Base-by-base conservation (phyloP, 2,329 filamentous ascomycete genomes). In the Colletotrichum magnum region DNA sequence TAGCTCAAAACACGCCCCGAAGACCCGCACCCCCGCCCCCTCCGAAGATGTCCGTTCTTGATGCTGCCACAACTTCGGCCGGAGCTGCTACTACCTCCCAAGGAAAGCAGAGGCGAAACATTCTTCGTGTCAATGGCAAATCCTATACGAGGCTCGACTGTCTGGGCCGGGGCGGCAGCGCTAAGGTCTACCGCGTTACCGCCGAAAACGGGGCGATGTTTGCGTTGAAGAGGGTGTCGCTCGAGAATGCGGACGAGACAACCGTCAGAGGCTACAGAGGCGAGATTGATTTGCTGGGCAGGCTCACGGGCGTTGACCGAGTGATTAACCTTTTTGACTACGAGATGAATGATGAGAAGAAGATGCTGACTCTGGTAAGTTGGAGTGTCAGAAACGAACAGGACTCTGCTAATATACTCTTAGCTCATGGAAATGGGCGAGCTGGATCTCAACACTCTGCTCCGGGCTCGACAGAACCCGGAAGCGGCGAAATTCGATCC, bases 361-460 rank as follows among this genome's bases (percentile, higher is more conserved):
- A 97, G 73, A 90, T 71, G 72, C 89, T 99, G 65, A 95, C 91
- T 76, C 89, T 99, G 78, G 92, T 94, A 85, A 82, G 91, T 87
- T 18, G 18, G 6, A 10, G 28, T 7, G 16, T 15, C 13, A 41
- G 51, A 24, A 24, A 32, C 5, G 2, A 18, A 7, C 10, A 9
- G 7, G 7, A 7, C 58, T 28, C 18, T 54, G 41, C 26, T 58
- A 53, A 69, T 21, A 2, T 24, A 3, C n/a, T 15, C 36, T 32
- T 73, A 94, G 92, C 89, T 99, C 68, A 97, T 99, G 95, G 96
- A 99, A 82, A 93, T 97, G 78, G 96, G 96, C 72, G 96, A 99
- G 81, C 90, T 95, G 24, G 96, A 99, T 79, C 88, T 99, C 76
- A 93, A 97, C 77, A 94, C 92, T 64, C 90, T 98, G 62, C 87